Evolutionary conservation across 495 filamentous ascomycete species (phyloP), one percentile per base, ranked within the genome.

Genomic region (Aspergillus campestris): DNA sequence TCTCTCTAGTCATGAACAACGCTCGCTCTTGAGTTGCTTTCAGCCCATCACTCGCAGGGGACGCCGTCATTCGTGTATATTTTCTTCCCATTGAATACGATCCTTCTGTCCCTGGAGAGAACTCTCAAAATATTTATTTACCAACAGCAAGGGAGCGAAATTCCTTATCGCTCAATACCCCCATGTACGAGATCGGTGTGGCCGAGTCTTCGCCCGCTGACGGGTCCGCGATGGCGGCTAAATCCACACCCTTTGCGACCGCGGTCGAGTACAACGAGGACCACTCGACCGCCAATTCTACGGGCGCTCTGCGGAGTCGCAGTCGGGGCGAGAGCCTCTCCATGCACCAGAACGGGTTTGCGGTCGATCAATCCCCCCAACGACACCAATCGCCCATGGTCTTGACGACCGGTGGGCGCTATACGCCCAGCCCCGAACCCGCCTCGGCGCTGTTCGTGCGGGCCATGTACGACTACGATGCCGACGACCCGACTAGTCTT

Each of bases 391-490:
- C 69, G 6, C 59, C 66, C 15, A 55, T 59, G 48, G 65, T 64
- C 48, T 50, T 67, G 50, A 58, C 62, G 8, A 52, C 54, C 53
- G 34, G 57, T 59, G 60, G 69, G 60, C 80, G 82, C 48, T 78
- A 84, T 56, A 72, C 78, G 47, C 81, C 82, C 47, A 79, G 78
- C 55, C 66, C 72, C 8, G 78, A 86, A 52, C 82, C 86, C 32
- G 77, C 80, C 14, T 79, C 88, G 51, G 81, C 82, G 51, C 81
- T 95, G 67, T 96, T 89, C 60, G 94, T 98, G 58, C 86, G 90
- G 52, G 92, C 92, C 12, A 78, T 96, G 47, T 98, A 97, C 72
- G 88, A 96, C 67, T 98, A 97, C 65, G 85, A 94, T 58, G 88
- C 94, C 48, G 90, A 97, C 64, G 92, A 98, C 68, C 81, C 86